These are phyloP conservation scores for Backusella sp. DNA, from an alignment of 192 early-diverging fungal genomes.

Conservation along the genomic window DNA sequence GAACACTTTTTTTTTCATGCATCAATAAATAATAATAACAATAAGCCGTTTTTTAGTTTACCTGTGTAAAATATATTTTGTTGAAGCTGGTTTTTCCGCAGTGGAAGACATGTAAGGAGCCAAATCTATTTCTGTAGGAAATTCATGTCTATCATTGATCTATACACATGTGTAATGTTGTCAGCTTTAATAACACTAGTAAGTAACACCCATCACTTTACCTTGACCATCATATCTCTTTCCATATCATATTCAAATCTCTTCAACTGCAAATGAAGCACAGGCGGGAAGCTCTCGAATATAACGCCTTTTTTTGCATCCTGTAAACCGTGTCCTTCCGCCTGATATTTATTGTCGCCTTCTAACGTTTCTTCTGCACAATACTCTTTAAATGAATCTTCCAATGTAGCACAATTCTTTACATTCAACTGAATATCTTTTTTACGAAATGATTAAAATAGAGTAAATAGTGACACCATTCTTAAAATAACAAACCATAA, in stretches of 20 bases:
- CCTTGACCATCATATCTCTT: constrained; percentile 78
- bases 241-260: constrained; percentile 97
- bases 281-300: constrained; percentile 91
- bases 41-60: background rate
- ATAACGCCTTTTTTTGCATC: constrained; percentile 98
- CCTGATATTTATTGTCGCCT: constrained; percentile 94
- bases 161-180: background rate
- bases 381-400: constrained; percentile 90
- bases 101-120: constrained; percentile 69
- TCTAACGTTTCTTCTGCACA: constrained; percentile 87
- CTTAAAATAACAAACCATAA: constrained; percentile 59
- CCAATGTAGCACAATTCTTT: constrained; percentile 83
- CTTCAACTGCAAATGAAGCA: constrained; percentile 95
- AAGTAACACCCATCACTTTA: background rate
- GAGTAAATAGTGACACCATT: background rate
- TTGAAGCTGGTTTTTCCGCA: constrained; percentile 58
- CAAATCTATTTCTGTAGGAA: constrained; percentile 83
- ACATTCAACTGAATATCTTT: constrained; percentile 96
- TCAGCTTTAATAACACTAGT: background rate
- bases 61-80: constrained; percentile 80
- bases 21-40: background rate
- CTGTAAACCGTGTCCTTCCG: constrained; percentile 91
- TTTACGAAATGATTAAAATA: background rate
- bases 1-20: constrained; percentile 49
- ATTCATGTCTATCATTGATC: constrained; percentile 98